Percentiles rank a stretch among this genome's conserved stretches.
Conservation (phyloP, 345 rosid genomes). For the thale cress (Arabidopsis thaliana) region TAIR10.1 NC_003074.8:10614501-10615000, state of each 20-base stretch:
- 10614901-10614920: too few relatives aligned
- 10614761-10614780: conserved; percentile 94
- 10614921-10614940: too few relatives aligned
- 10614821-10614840: conserved; percentile 94
- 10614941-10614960: conserved; percentile 51
- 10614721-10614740: conserved; percentile 69
- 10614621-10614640: background rate
- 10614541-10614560: background rate
- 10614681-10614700: too few relatives aligned
- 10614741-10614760: conserved; percentile 82
- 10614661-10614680: too few relatives aligned
- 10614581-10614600: background rate
- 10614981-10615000: conserved; percentile 70
- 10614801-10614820: conserved; percentile 77
- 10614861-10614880: background rate
- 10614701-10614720: background rate
- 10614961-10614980: conserved; percentile 68
- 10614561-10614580: background rate
- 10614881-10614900: background rate
- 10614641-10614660: too few relatives aligned
- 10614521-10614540: background rate
- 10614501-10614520: background rate
- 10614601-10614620: too few relatives aligned
- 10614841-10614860: conserved; percentile 56
- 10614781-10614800: conserved; percentile 83